Percentiles rank a stretch among this genome's conserved stretches.
phyloP scores from a whole-genome alignment of 805 yeast species.

The Saccharomycopsis babjevae region DNA sequence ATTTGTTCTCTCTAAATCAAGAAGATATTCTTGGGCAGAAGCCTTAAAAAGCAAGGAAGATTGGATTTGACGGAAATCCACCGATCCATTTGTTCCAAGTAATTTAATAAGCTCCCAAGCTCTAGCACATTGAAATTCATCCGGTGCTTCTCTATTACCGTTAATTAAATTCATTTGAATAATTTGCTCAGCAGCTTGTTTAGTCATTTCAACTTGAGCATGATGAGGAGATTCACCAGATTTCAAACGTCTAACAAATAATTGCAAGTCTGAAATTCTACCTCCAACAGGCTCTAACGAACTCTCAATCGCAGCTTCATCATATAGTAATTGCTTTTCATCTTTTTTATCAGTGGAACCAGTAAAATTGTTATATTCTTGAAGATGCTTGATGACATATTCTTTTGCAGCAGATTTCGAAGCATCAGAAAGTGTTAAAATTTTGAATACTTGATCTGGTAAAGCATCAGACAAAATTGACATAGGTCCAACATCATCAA shows the following conservation, averaged over 20 bases:
- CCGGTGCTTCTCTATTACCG: conserved; percentile 23
- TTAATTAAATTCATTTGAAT: conserved; percentile 62
- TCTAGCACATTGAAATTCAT: conserved; percentile 63
- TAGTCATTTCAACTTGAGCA: conserved; percentile 71
- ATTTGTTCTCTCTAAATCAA: conserved; percentile 71
- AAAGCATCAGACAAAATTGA: conserved; percentile 59
- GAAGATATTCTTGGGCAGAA: conserved; percentile 43
- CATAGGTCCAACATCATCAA: conserved; percentile 74
- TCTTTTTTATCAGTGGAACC: conserved; percentile 15
- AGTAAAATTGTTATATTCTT: conserved; percentile 24
- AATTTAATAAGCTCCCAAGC: conserved; percentile 76
- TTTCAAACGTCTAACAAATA: conserved; percentile 76
- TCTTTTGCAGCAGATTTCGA: conserved; percentile 55
- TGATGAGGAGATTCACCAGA: conserved; percentile 76
- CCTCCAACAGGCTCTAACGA: conserved; percentile 81
- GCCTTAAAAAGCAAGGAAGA: conserved; percentile 51
- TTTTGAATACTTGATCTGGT: conserved; percentile 81
- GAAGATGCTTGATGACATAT: conserved; percentile 53
- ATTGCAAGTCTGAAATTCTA: conserved; percentile 86
- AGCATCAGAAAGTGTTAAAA: conserved; percentile 72
- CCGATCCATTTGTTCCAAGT: conserved; percentile 39
- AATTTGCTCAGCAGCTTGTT: conserved; percentile 79
- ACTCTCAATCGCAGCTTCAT: conserved; percentile 30
- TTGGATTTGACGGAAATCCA: conserved; percentile 43
- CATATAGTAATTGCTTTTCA: conserved; percentile 19